Base-by-base conservation (phyloP, 2,329 filamentous ascomycete species). In the Magnaporthiopsis incrustans region DNA sequence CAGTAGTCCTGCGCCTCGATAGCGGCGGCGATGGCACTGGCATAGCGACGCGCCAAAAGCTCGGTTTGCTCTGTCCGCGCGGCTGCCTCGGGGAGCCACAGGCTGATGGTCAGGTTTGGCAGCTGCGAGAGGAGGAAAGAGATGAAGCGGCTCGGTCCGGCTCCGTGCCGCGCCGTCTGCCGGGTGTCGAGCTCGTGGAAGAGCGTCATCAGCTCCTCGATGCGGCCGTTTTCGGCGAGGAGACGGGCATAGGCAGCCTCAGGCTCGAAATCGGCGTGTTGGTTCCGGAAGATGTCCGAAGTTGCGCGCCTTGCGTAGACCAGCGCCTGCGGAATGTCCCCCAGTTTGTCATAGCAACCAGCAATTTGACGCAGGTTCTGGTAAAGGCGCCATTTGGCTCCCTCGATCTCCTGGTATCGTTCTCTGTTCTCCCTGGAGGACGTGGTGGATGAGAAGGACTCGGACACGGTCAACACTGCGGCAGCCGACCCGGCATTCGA, bases 41-140 rank as follows among this genome's bases (percentile, higher is more conserved):
- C 57, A 33, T 63, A 63, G n/a, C 56, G 53, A 22, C 58, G 56
- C 18, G 62, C 62, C 56, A 63, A 35, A 12, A 44, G 15, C 22
- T 57, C 62, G 14, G 56, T 63, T 15, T 63, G 56, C 27, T 35
- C 62, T 12, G 32, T 58, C n/a, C 62, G 57, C 26, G 62, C 62
- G n/a, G 62, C 62, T 5, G 62, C 62, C 32, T 63, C 56, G 25
- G 62, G 62, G 8, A 63, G 35, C 62, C 62, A 63, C 7, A 59
- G 30, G 56, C 62, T 44, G 30, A 63, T 44, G n/a, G 44, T 35
- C 6, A 32, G n/a, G 33, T 63, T 57, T 1, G 62, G 62, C 8
- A 44, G 12, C 57, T 63, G 62, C 33, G 56, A 50, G 53, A 63
- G 62, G 26, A 63, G 56, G 62, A 63, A 63, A 4, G 56, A 57